A percentile compares a stretch with the other conserved stretches of the same genome.
Conservation (phyloP, 768 basidiomycete genomes). For the Rubroboletus pulcherrimus region DNA sequence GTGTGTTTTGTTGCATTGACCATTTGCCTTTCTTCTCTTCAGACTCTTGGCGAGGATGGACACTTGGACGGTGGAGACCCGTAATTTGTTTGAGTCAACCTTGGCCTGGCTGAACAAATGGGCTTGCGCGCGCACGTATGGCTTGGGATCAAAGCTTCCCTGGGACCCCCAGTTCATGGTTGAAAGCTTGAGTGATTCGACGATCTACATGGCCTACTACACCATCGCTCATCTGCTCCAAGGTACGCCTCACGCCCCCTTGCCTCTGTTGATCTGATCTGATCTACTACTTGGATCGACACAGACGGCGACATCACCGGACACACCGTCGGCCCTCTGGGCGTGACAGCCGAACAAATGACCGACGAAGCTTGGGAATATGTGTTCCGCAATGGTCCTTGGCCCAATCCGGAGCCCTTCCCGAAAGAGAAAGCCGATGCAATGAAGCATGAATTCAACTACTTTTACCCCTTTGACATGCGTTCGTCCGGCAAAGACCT, state of each 20-base stretch:
- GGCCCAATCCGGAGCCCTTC: slow-evolving; percentile 64
- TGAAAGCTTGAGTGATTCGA: slow-evolving; percentile 95
- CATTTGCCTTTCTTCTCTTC: background rate
- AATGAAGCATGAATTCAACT: slow-evolving; percentile 87
- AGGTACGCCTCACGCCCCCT: slow-evolving; percentile 43
- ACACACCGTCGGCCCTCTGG: slow-evolving; percentile 71
- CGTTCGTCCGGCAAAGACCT: slow-evolving; percentile 98
- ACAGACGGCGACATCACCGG: slow-evolving; percentile 75
- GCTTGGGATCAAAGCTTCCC: slow-evolving; percentile 90
- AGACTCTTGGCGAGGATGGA: slow-evolving; percentile 85
- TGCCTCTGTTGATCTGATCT: slow-evolving; percentile 4
- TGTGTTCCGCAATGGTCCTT: slow-evolving; percentile 74
- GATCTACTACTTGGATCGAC: background rate
- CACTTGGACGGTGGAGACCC: slow-evolving; percentile 86
- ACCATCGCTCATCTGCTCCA: slow-evolving; percentile 91
- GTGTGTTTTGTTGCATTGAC: slow-evolving; percentile 1
- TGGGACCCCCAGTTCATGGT: slow-evolving; percentile 98
- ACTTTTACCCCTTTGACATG: slow-evolving; percentile 98
- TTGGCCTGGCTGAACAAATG: slow-evolving; percentile 96
- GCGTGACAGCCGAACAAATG: slow-evolving; percentile 87
- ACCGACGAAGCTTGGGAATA: slow-evolving; percentile 99
- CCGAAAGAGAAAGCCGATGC: slow-evolving; percentile 74
- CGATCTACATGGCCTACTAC: slow-evolving; percentile 98
- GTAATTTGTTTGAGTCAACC: slow-evolving; percentile 87
- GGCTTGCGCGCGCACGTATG: slow-evolving; percentile 98